phyloP scores from a whole-genome alignment of 1,284 basidiomycete species.

The Singerocomus inundabilis region DNA sequence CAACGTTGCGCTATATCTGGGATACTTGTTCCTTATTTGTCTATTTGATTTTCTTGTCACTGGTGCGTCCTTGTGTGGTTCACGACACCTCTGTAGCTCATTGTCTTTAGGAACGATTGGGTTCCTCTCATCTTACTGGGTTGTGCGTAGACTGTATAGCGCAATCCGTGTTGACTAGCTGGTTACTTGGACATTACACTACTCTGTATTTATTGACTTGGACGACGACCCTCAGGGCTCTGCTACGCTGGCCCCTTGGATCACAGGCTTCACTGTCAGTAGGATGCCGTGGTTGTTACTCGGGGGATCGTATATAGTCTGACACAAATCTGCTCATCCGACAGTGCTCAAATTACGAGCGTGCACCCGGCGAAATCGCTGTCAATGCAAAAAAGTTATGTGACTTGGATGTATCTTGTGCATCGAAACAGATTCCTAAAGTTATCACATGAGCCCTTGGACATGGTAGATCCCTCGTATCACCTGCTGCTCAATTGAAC shows the following conservation, averaged over 20 bases:
- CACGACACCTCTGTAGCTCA: constrained; percentile 6
- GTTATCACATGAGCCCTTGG: background rate
- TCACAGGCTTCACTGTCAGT: background rate
- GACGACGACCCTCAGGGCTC: constrained; percentile 3
- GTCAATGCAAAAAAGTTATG: too few species aligned
- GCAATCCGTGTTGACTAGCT: constrained; percentile 72
- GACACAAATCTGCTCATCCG: background rate
- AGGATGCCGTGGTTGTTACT: background rate
- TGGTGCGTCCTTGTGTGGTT: constrained; percentile 45
- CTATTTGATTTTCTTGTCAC: constrained; percentile 88
- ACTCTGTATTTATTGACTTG: constrained; percentile 17
- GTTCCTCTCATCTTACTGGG: constrained; percentile 86
- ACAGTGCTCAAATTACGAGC: too few species aligned
- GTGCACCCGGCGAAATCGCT: background rate
- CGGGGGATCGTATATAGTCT: background rate
- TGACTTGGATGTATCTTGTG: background rate
- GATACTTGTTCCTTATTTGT: constrained; percentile 85
- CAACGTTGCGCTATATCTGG: constrained; percentile 86
- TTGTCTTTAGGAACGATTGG: constrained; percentile 68
- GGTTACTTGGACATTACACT: constrained; percentile 4
- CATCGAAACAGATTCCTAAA: background rate
- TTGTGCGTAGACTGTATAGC: constrained; percentile 76
- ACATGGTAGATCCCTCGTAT: background rate
- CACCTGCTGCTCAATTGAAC: constrained; percentile 53
- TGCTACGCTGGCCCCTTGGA: background rate